phyloP scores from a whole-genome alignment of 2,329 filamentous ascomycete species.

The Aspergillus bombycis region DNA sequence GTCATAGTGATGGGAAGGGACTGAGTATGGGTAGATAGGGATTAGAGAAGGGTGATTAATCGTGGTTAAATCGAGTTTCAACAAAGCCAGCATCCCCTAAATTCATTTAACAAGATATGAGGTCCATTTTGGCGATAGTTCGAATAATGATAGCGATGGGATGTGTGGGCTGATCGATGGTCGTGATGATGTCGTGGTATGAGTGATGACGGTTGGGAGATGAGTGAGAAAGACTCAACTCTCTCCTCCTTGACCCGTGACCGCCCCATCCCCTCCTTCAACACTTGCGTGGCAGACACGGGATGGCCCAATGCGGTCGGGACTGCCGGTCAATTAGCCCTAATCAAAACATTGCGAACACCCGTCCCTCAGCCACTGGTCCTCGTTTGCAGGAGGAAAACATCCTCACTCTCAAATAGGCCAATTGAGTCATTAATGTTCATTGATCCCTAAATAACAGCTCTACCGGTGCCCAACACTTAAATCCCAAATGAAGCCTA shows the following conservation, averaged over 20 bases:
- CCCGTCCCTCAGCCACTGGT: background rate
- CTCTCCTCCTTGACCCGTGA: constrained; percentile 2
- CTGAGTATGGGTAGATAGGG: constrained; percentile 5
- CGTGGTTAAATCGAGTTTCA: constrained; percentile 7
- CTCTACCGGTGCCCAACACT: background rate
- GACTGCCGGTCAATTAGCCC: background rate
- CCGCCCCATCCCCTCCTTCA: background rate
- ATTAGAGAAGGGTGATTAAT: background rate
- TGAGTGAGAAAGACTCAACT: background rate
- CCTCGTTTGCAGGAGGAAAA: background rate
- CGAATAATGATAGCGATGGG: constrained; percentile 10
- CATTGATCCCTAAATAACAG: background rate
- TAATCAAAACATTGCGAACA: constrained; percentile 2
- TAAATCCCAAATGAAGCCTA: background rate
- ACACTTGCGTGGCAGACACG: constrained; percentile 10
- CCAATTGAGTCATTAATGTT: background rate
- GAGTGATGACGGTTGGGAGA: constrained; percentile 6
- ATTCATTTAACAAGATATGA: constrained; percentile 5
- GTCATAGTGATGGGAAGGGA: constrained; percentile 30
- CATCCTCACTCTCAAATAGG: background rate
- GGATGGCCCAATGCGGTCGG: constrained; percentile 1
- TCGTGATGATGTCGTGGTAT: constrained; percentile 13
- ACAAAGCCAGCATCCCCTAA: background rate
- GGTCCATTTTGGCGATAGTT: constrained; percentile 20
- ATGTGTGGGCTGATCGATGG: constrained; percentile 3